These are phyloP conservation scores for Aspergillus pseudoterreus DNA, from an alignment of 2,329 filamentous ascomycete species.

Conservation along the genomic window DNA sequence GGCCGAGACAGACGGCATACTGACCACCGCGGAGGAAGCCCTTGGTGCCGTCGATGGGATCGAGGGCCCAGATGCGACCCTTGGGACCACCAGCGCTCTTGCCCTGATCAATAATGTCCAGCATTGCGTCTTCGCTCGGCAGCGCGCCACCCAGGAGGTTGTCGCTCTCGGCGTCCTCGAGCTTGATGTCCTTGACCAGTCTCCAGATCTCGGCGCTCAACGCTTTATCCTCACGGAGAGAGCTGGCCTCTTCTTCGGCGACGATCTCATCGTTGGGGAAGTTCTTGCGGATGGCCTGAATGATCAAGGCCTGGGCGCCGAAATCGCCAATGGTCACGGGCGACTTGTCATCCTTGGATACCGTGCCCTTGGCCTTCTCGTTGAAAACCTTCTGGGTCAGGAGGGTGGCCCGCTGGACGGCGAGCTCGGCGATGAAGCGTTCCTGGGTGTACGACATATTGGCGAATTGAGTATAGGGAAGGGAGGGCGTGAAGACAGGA, in stretches of 20 bases:
- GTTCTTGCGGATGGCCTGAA: constrained; percentile 79
- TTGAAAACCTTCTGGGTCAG: constrained; percentile 76
- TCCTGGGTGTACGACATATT: constrained; percentile 66
- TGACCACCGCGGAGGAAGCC: constrained; percentile 94
- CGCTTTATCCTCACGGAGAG: constrained; percentile 66
- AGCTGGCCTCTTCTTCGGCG: constrained; percentile 86
- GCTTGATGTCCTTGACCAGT: constrained; percentile 68
- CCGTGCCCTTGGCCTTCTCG: constrained; percentile 89
- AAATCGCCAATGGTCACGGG: constrained; percentile 98
- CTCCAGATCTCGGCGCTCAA: constrained; percentile 79
- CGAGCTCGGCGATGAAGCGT: constrained; percentile 77
- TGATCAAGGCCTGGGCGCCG: constrained; percentile 94
- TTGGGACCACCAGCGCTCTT: constrained; percentile 39
- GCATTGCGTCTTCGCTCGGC: constrained; percentile 58
- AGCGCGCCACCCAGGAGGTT: constrained; percentile 67
- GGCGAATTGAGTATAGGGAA: constrained; percentile 20
- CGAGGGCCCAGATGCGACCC: constrained; percentile 83
- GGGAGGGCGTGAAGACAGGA: constrained; percentile 19
- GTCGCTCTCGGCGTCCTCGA: constrained; percentile 64
- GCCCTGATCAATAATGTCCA: constrained; percentile 56
- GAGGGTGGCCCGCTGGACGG: constrained; percentile 77
- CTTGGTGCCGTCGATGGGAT: constrained; percentile 97
- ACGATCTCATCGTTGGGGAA: constrained; percentile 91
- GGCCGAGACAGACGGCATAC: constrained; percentile 89
- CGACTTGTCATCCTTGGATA: constrained; percentile 91